Base-by-base conservation (phyloP, 140 eudicot genomes). In the Erigeron philadelphicus region DNA sequence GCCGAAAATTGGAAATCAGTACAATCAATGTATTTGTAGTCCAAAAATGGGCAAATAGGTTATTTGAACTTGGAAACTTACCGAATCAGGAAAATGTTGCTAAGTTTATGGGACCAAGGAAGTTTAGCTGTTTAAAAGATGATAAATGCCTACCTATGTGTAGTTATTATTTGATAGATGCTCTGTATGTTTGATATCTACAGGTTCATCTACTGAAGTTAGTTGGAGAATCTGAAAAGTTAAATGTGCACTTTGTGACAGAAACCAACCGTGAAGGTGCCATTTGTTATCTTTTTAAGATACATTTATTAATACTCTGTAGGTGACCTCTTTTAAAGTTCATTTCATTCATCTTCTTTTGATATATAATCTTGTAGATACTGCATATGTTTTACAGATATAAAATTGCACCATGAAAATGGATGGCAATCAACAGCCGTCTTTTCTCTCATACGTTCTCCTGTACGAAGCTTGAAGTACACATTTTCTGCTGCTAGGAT, bases 121-220 rank as follows among this genome's bases (percentile, higher is more conserved):
- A 45, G 49, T 40, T 72, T 44, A 64, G 8, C 78, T 65, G 42
- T 9, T 43, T 21, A 53, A 25, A 63, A n/a, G 63, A 44, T 31
- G 63, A 58, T 38, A 57, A 3, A 45, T 75, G 62, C 56, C 70
- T 75, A 47, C 42, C 21, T 67, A 31, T 68, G 44, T 75, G 64
- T 68, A 59, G 75, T 56, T 38, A 62, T 31, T 2, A 55, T 38
- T 49, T 64, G 42, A 43, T 56, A 31, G 18, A 8, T 55, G 13
- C 47, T 72, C 43, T 11, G 50, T 55, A 25, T 75, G 18, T 67
- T 18, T 50, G 57, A 61, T 64, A 53, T 75, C 55, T 74, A 53
- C 78, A 92, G 98, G 95, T 92, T 80, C 76, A 79, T 82, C 76
- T 88, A 68, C 78, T 81, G 74, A 71, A 64, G 63, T 82, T 92